These are phyloP conservation scores for Phytopythium litorale DNA, from an alignment of 352 stramenopile species.

Conservation along the genomic window DNA sequence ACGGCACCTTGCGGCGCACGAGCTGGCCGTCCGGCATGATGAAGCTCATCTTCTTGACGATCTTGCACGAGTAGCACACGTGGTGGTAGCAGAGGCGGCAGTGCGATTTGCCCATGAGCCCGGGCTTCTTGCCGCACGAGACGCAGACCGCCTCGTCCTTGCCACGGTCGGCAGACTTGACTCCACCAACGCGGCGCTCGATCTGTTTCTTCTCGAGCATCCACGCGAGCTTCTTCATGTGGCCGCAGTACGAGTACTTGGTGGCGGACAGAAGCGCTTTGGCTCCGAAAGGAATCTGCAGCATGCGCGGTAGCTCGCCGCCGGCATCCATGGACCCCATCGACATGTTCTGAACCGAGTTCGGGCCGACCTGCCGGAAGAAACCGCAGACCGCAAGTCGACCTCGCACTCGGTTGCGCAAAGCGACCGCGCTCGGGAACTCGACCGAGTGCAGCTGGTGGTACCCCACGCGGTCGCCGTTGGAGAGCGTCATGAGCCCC, in stretches of 20 bases:
- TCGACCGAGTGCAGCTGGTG: slow-evolving; percentile 34
- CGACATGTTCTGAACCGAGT: slow-evolving; percentile 24
- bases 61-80: slow-evolving; percentile 29
- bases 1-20: slow-evolving; percentile 29
- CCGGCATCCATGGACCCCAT: slow-evolving; percentile 17
- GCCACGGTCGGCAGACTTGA: not conserved
- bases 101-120: not conserved
- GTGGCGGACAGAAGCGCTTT: slow-evolving; percentile 20
- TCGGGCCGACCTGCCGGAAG: slow-evolving; percentile 19
- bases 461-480: slow-evolving; percentile 26
- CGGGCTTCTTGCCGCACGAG: slow-evolving; percentile 2
- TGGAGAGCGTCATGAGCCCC: slow-evolving; percentile 16
- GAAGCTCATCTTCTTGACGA: slow-evolving; percentile 31
- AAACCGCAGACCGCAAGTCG: slow-evolving; percentile 26
- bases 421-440: slow-evolving; percentile 19
- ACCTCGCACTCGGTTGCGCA: slow-evolving; percentile 16
- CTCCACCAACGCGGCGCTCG: not conserved
- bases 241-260: slow-evolving; percentile 23
- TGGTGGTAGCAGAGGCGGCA: slow-evolving; percentile 21
- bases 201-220: slow-evolving; percentile 15
- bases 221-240: slow-evolving; percentile 26
- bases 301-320: slow-evolving; percentile 13
- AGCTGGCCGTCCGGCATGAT: slow-evolving; percentile 28
- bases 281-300: slow-evolving; percentile 19
- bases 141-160: not conserved